phyloP scores from a whole-genome alignment of 108 stramenopile species.

The Aurantiochytrium sp. region DNA sequence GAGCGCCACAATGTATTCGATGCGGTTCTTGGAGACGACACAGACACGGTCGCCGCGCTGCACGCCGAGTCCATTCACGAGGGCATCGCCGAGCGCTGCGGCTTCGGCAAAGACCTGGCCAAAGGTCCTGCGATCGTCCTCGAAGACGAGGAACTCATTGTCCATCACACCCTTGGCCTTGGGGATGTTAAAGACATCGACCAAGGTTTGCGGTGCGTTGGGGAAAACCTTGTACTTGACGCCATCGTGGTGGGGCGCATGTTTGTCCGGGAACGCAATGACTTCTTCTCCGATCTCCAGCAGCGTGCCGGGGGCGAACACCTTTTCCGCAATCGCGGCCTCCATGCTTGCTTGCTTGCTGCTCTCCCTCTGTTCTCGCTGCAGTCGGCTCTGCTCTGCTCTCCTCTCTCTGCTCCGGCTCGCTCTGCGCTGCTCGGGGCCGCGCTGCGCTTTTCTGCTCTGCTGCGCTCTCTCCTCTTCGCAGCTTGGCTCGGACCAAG shows the following conservation, averaged over 20 bases:
- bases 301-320: neutral
- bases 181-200: neutral
- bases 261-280: neutral
- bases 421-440: no score
- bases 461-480: no score
- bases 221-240: neutral
- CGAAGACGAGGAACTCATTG: neutral
- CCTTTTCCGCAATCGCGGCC: neutral
- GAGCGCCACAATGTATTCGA: neutral
- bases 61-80: neutral
- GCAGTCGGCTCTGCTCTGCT: neutral
- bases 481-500: no score
- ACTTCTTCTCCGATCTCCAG: neutral
- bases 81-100: neutral
- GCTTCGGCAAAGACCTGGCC: neutral
- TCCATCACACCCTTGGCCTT: neutral
- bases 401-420: neutral
- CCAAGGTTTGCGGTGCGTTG: neutral
- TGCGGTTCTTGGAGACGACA: neutral
- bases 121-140: neutral
- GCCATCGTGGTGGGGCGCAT: slow-evolving; percentile 7
- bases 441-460: no score
- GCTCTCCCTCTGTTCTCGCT: neutral
- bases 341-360: neutral
- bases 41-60: neutral